These are phyloP conservation scores for Kodamaea suecica DNA, from an alignment of 1,139 yeast genomes.

Conservation along the genomic window DNA sequence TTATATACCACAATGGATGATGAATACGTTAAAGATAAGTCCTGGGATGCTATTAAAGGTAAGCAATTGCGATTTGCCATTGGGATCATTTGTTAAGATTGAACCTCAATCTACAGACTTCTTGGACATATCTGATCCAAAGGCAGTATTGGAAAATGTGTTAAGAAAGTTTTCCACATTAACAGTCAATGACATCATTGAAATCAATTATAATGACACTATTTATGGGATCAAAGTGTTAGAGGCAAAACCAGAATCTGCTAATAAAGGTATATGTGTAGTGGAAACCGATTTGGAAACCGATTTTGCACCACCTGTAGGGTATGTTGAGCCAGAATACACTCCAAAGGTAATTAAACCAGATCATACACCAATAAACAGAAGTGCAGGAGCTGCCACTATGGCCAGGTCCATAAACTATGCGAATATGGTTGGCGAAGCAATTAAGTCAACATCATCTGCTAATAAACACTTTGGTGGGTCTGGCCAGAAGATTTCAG, in stretches of 20 bases:
- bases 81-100: conserved; percentile 84
- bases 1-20: conserved; percentile 96
- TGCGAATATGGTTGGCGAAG: conserved; percentile 52
- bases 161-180: conserved; percentile 85
- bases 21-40: conserved; percentile 65
- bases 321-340: conserved; percentile 88
- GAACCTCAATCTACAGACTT: conserved; percentile 96
- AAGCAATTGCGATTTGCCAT: conserved; percentile 73
- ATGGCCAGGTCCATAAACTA: conserved; percentile 81
- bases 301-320: conserved; percentile 98
- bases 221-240: conserved; percentile 78
- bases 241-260: conserved; percentile 80
- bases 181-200: conserved; percentile 81
- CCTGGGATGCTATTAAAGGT: conserved; percentile 82
- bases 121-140: conserved; percentile 90
- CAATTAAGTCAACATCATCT: conserved; percentile 19
- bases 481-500: conserved; percentile 70
- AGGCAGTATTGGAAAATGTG: conserved; percentile 92
- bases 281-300: conserved; percentile 96
- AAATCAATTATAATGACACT: conserved; percentile 81
- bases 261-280: conserved; percentile 73
- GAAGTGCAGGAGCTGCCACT: conserved; percentile 58
- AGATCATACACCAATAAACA: conserved; percentile 30
- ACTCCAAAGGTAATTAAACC: conserved; percentile 29
- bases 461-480: conserved; percentile 46